phyloP scores from a whole-genome alignment of 176 grass and related monocot species.

The Carex pumila region DNA sequence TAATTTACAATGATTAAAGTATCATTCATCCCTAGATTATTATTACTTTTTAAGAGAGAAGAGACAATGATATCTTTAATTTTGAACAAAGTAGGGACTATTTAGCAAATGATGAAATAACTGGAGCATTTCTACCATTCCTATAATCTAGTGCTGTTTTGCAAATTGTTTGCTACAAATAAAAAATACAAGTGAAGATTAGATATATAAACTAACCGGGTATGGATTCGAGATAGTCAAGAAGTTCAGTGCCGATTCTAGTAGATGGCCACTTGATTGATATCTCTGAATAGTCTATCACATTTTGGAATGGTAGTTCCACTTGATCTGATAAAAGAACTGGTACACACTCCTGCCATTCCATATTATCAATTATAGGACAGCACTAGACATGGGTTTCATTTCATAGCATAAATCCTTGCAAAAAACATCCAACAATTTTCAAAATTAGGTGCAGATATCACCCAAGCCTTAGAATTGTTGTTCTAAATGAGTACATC shows the following conservation, averaged over 20 bases:
- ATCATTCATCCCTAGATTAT: not conserved
- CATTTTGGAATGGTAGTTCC: conserved; percentile 88
- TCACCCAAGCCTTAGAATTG: not conserved
- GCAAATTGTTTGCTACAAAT: not conserved
- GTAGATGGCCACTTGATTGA: conserved; percentile 87
- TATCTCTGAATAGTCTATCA: conserved; percentile 70
- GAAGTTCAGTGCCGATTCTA: conserved; percentile 55
- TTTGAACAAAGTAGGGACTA: not conserved
- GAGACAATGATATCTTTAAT: not conserved
- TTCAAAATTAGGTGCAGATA: not conserved
- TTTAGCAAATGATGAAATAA: not conserved
- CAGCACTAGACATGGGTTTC: not conserved
- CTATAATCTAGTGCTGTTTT: not conserved
- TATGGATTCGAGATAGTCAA: conserved; percentile 79
- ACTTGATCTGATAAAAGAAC: conserved; percentile 94
- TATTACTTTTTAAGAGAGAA: not conserved
- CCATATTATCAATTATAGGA: not conserved
- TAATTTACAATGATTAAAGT: not conserved
- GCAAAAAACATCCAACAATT: not conserved
- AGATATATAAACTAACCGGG: conserved; percentile 32
- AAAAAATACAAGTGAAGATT: not conserved
- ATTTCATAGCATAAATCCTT: conserved; percentile 21
- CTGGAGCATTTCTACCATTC: not conserved
- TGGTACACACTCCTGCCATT: conserved; percentile 76
- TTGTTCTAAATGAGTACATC: not conserved